Conservation (phyloP, 2,329 filamentous ascomycete genomes). For the Botrytis hyacinthi region DNA sequence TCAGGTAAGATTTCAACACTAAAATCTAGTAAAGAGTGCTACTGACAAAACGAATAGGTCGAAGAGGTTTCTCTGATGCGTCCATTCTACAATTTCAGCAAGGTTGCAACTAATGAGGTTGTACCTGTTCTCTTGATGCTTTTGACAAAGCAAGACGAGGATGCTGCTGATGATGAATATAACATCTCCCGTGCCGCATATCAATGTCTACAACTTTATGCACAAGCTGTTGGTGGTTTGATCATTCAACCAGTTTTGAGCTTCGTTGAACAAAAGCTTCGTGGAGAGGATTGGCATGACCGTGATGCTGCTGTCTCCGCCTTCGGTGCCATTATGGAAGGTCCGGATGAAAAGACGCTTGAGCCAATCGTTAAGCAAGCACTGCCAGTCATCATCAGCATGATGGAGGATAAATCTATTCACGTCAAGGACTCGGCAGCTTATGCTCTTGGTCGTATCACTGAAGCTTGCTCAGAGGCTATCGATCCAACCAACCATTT, state of each 20-base stretch:
- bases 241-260: conserved; percentile 83
- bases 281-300: conserved; percentile 89
- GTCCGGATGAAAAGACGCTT: conserved; percentile 86
- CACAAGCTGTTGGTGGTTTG: conserved; percentile 81
- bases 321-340: conserved; percentile 98
- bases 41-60: conserved; percentile 26
- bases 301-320: conserved; percentile 95
- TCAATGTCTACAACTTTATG: conserved; percentile 92
- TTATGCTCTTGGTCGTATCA: conserved; percentile 93
- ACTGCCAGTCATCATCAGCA: conserved; percentile 81
- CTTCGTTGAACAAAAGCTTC: conserved; percentile 90
- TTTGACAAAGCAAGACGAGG: conserved; percentile 95
- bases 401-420: conserved; percentile 86
- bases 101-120: conserved; percentile 89
- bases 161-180: conserved; percentile 95
- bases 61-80: conserved; percentile 58
- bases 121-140: conserved; percentile 86
- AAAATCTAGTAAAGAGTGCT: neutral
- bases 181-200: conserved; percentile 94
- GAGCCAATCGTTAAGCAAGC: conserved; percentile 96
- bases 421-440: conserved; percentile 95
- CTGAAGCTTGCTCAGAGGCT: conserved; percentile 85
- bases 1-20: conserved; percentile 51
- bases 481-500: conserved; percentile 85
- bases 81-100: conserved; percentile 93